Percentiles rank a stretch among this genome's conserved stretches.
Conservation (phyloP, 1,284 basidiomycete genomes). For the Thecaphora frezii region DNA sequence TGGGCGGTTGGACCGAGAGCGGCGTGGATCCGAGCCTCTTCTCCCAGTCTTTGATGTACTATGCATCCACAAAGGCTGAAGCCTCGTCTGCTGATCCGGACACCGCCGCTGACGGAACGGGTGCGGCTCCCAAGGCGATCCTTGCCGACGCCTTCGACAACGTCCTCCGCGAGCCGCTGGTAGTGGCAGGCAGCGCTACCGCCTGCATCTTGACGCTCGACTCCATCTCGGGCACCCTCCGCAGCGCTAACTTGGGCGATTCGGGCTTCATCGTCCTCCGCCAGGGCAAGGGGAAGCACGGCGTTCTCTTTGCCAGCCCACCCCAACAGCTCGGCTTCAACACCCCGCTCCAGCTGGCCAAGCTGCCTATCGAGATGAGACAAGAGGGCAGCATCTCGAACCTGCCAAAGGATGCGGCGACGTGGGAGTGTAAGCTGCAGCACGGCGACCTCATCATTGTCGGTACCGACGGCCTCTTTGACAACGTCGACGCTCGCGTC, state of each 20-base stretch:
- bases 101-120: not conserved
- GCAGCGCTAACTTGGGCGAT: slow-evolving; percentile 86
- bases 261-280: slow-evolving; percentile 76
- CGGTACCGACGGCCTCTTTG: slow-evolving; percentile 81
- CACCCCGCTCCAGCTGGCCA: slow-evolving; percentile 56
- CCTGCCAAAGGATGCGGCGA: slow-evolving; percentile 43
- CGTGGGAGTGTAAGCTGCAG: slow-evolving; percentile 37
- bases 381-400: slow-evolving; percentile 44
- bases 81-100: slow-evolving; percentile 8
- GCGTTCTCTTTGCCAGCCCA: slow-evolving; percentile 43
- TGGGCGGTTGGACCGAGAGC: slow-evolving; percentile 72
- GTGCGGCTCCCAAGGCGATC: slow-evolving; percentile 62
- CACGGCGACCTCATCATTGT: slow-evolving; percentile 55
- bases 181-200: slow-evolving; percentile 81
- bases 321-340: slow-evolving; percentile 56
- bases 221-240: slow-evolving; percentile 71
- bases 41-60: slow-evolving; percentile 71
- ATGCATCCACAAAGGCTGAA: slow-evolving; percentile 65
- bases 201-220: slow-evolving; percentile 79
- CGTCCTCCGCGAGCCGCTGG: slow-evolving; percentile 70
- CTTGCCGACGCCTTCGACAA: slow-evolving; percentile 73
- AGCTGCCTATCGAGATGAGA: slow-evolving; percentile 39
- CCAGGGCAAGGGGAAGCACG: slow-evolving; percentile 40
- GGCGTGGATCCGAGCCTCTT: slow-evolving; percentile 81
- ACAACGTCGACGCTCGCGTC: slow-evolving; percentile 78